Percentiles rank a stretch among this genome's conserved stretches.
These are phyloP conservation scores for Parmelia sp. DNA, from an alignment of 495 filamentous ascomycete genomes.

Conservation along the genomic window DNA sequence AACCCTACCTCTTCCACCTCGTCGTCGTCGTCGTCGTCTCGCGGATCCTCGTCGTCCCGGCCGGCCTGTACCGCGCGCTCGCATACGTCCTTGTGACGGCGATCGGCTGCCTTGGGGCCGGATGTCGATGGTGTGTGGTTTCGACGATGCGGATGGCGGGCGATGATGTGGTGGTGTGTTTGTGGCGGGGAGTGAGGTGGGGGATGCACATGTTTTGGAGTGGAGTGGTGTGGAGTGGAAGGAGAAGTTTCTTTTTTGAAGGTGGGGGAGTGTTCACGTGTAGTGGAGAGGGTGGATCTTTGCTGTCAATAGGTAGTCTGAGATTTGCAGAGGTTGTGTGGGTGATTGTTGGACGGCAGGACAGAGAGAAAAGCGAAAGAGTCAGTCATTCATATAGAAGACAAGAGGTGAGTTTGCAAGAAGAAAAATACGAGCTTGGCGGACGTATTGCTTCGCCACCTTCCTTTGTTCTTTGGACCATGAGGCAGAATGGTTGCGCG, in stretches of 20 bases:
- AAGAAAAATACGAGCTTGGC: no score
- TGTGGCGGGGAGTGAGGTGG: constrained; percentile 7
- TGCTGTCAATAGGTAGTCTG: not conserved
- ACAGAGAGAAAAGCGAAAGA: no score
- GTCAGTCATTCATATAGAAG: no score
- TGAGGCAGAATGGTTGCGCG: no score
- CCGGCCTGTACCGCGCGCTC: constrained; percentile 33
- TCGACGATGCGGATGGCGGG: constrained; percentile 22
- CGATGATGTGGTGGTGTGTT: constrained; percentile 10
- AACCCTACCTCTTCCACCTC: constrained; percentile 35
- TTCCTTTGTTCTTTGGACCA: no score
- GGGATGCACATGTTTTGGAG: constrained; percentile 22
- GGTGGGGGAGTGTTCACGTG: not conserved
- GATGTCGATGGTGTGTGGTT: constrained; percentile 17
- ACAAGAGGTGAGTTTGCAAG: no score
- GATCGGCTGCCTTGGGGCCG: constrained; percentile 7
- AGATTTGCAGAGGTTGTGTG: no score
- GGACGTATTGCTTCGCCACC: no score
- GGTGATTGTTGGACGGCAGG: no score
- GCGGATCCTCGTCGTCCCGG: constrained; percentile 48
- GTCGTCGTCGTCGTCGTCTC: constrained; percentile 27
- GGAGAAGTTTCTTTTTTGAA: not conserved
- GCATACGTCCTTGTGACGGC: constrained; percentile 14
- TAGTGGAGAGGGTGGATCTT: not conserved
- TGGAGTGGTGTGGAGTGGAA: not conserved